Evolutionary conservation across 2,329 filamentous ascomycete species (phyloP).

Genomic region (Pseudogymnoascus sp.): DNA sequence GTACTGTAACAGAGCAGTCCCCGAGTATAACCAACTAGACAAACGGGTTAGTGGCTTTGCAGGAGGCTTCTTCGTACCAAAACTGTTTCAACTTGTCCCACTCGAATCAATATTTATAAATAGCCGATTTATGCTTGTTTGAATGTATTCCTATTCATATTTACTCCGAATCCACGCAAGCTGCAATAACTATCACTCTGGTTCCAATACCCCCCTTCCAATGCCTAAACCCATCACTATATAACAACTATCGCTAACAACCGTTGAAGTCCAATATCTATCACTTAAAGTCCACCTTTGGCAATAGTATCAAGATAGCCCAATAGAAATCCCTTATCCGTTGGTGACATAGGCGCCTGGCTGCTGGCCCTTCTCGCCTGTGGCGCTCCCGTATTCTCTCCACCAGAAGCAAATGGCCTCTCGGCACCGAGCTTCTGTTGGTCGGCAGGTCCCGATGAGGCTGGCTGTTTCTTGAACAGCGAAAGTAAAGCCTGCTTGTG

Average conservation of each 20-base stretch:
- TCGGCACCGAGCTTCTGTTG: not conserved
- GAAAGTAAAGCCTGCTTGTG: constrained; percentile 38
- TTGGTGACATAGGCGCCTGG: constrained; percentile 54
- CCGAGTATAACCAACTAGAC: not conserved
- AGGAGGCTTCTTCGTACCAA: not conserved
- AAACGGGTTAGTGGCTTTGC: not conserved
- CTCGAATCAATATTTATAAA: not conserved
- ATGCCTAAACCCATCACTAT: constrained; percentile 1
- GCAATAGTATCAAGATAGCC: constrained; percentile 57
- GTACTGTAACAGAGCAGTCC: not conserved
- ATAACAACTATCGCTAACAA: constrained; percentile 5
- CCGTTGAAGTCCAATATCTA: not conserved
- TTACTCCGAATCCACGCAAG: not conserved
- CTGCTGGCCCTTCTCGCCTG: constrained; percentile 36
- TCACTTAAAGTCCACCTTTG: constrained; percentile 13
- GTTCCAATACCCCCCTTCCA: not conserved
- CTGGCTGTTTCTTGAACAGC: constrained; percentile 22
- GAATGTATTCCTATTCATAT: not conserved
- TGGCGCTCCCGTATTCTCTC: not conserved
- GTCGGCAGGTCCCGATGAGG: not conserved
- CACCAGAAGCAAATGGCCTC: not conserved
- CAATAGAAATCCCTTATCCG: constrained; percentile 68
- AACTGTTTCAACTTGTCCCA: not conserved
- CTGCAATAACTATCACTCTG: not conserved
- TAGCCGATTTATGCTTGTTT: not conserved